Evolutionary conservation across 2,329 filamentous ascomycete genomes (phyloP).

Genomic region (Bipolaris cookei): DNA sequence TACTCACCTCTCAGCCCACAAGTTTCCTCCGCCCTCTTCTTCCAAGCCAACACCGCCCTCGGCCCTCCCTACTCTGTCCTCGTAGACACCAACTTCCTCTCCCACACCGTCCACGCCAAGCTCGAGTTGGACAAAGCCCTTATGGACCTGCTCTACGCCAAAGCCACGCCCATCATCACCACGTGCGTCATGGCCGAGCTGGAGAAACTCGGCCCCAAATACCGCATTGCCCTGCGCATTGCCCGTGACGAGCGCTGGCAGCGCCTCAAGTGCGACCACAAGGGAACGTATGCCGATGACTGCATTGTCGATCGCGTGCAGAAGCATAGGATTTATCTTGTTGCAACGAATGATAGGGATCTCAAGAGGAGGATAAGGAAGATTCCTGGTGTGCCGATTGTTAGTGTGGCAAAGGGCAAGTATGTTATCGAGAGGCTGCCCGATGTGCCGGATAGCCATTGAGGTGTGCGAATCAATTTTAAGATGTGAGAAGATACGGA

Average conservation of each 20-base stretch:
- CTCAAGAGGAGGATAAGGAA: slow-evolving; percentile 81
- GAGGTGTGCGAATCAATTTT: neutral
- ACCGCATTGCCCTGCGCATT: slow-evolving; percentile 82
- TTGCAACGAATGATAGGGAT: slow-evolving; percentile 62
- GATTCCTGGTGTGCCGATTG: slow-evolving; percentile 75
- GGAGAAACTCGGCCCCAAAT: slow-evolving; percentile 85
- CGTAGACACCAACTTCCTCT: slow-evolving; percentile 48
- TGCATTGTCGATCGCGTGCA: slow-evolving; percentile 51
- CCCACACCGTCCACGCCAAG: slow-evolving; percentile 87
- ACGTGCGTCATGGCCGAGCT: slow-evolving; percentile 78
- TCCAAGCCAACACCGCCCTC: slow-evolving; percentile 74
- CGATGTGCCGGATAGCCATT: slow-evolving; percentile 71
- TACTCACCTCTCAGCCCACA: slow-evolving; percentile 63
- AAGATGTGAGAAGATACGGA: neutral
- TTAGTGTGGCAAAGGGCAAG: slow-evolving; percentile 86
- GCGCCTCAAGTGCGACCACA: slow-evolving; percentile 85
- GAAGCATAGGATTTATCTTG: slow-evolving; percentile 56
- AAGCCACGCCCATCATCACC: slow-evolving; percentile 87
- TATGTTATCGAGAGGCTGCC: slow-evolving; percentile 93
- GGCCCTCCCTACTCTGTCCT: slow-evolving; percentile 82
- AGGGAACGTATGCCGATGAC: slow-evolving; percentile 86
- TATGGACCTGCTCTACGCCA: slow-evolving; percentile 94
- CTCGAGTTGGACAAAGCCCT: slow-evolving; percentile 84
- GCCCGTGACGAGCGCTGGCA: slow-evolving; percentile 91
- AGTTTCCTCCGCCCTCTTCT: slow-evolving; percentile 67